Evolutionary conservation across 495 filamentous ascomycete genomes (phyloP), one percentile per base, ranked within the genome.

Genomic region (Hypoxylon intermedium): DNA sequence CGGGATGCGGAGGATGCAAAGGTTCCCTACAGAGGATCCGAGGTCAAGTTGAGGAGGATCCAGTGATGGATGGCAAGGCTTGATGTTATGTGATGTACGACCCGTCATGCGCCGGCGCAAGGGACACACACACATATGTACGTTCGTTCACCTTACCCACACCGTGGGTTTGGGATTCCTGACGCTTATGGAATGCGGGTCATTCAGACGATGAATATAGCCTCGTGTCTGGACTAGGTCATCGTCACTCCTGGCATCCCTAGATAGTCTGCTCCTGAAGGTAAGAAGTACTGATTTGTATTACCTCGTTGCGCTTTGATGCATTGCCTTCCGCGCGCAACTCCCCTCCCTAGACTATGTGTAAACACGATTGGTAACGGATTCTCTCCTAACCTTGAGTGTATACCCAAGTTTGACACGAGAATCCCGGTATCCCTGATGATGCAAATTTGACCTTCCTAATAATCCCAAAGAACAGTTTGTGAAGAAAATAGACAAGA

Each of bases 261-360:
- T n/a, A n/a, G n/a, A n/a, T n/a, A n/a, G n/a, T n/a, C n/a, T n/a
- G n/a, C n/a, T n/a, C n/a, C n/a, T n/a, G n/a, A n/a, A n/a, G n/a
- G n/a, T n/a, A n/a, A n/a, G n/a, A n/a, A n/a, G n/a, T 26, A 26
- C 3, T 26, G 24, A 26, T 7, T 26, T 26, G 24, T 26, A 26
- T 7, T 26, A 26, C 24, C 24, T 26, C 24, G 24, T 53, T 56
- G 51, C 62, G 62, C 50, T 60, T 55, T 46, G 44, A 56, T 65
- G 56, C 62, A 30, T 65, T 60, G 62, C 62, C 56, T 65, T 48
- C 31, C 51, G 16, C 56, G 61, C 61, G 62, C 62, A 60, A 65
- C 62, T 60, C 54, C 53, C 41, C 54, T 48, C 41, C 61, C 50
- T 65, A 38, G 45, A 55, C 38, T 56, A 51, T 38, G 11, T 23